Evolutionary conservation across 1,139 yeast species (phyloP).

Genomic region (Insectozyma bohioensis): DNA sequence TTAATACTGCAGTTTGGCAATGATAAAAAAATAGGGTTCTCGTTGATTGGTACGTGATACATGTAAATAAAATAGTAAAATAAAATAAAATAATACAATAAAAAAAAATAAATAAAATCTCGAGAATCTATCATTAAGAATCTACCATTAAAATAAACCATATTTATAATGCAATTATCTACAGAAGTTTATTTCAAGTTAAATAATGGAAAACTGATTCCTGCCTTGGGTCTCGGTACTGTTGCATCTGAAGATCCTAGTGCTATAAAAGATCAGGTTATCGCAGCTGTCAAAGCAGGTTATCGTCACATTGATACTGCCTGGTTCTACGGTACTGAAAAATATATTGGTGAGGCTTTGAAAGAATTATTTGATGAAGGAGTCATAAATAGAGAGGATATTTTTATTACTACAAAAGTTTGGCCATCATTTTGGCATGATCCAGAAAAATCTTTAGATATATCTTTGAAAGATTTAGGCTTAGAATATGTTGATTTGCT

Average conservation of each 20-base stretch:
- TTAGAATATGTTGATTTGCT: conserved; percentile 59
- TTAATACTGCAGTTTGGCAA: too few relatives aligned
- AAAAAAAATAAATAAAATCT: too few relatives aligned
- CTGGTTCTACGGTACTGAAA: conserved; percentile 52
- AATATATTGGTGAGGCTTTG: conserved; percentile 50
- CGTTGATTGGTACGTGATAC: too few relatives aligned
- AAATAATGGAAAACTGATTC: conserved; percentile 33
- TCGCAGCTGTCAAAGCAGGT: conserved; percentile 41
- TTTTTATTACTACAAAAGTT: conserved; percentile 61
- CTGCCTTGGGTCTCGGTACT: conserved; percentile 43
- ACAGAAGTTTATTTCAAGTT: conserved; percentile 23
- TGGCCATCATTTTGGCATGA: conserved; percentile 47
- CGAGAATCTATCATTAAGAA: too few relatives aligned
- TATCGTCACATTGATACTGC: conserved; percentile 45
- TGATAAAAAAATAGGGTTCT: too few relatives aligned
- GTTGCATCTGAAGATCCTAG: conserved; percentile 33
- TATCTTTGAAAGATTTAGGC: conserved; percentile 38
- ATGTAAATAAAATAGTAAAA: too few relatives aligned
- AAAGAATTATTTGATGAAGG: conserved; percentile 49
- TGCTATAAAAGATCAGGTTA: conserved; percentile 36
- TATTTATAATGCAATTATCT: conserved; percentile 15
- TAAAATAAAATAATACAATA: too few relatives aligned
- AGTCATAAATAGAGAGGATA: conserved; percentile 51
- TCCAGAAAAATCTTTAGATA: conserved; percentile 39
- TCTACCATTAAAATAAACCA: too few relatives aligned